A percentile compares a stretch with the other conserved stretches of the same genome.
phyloP scores from a whole-genome alignment of 306 rosid species.

The Alnus glutinosa region DNA sequence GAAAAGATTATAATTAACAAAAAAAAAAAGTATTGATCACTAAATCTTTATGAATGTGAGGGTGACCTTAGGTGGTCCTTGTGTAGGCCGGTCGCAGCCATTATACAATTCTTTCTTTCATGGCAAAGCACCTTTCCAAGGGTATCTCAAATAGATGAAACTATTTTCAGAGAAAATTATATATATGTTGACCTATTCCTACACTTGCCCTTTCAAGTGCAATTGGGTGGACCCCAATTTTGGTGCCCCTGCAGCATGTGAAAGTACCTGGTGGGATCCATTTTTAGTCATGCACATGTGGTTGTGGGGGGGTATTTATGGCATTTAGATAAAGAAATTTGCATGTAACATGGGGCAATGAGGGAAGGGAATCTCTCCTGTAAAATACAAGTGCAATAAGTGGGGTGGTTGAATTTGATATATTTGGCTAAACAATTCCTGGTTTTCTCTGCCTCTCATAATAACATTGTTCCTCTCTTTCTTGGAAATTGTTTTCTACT shows the following conservation, averaged over 20 bases:
- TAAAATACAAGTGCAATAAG: slow-evolving; percentile 29
- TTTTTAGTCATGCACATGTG: slow-evolving; percentile 31
- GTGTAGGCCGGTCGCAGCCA: no score
- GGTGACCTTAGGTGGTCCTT: no score
- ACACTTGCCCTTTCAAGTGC: slow-evolving; percentile 24
- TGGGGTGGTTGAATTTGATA: slow-evolving; percentile 39
- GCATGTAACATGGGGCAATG: slow-evolving; percentile 27
- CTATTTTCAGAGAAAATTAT: not conserved
- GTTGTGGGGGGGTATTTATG: slow-evolving; percentile 24
- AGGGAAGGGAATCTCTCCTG: slow-evolving; percentile 29
- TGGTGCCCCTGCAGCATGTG: slow-evolving; percentile 16
- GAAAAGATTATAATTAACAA: no score
- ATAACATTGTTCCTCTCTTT: slow-evolving; percentile 29
- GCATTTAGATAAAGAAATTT: slow-evolving; percentile 15
- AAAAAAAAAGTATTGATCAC: no score
- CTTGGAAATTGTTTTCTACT: not conserved
- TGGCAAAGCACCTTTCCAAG: not conserved
- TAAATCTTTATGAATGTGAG: no score
- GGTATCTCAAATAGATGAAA: no score
- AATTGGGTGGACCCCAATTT: slow-evolving; percentile 14
- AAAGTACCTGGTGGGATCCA: slow-evolving; percentile 28
- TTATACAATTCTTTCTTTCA: not conserved
- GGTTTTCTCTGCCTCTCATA: slow-evolving; percentile 33
- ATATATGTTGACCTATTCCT: not conserved
- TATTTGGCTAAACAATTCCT: slow-evolving; percentile 31